Conservation (phyloP, 176 grass and related monocot genomes). For the Chloris gayana region DNA sequence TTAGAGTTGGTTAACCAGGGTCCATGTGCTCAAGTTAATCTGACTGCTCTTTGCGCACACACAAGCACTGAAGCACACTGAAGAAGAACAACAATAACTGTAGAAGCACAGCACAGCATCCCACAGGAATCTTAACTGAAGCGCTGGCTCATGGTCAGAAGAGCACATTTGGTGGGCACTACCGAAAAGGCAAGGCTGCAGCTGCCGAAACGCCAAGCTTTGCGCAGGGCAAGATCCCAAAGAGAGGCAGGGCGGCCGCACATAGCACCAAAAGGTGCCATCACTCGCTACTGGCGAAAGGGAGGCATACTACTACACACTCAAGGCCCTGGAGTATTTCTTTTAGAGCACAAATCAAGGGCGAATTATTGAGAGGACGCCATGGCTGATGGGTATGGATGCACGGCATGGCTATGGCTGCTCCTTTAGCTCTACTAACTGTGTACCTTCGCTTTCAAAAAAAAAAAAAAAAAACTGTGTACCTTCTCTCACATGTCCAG, state of each 20-base stretch:
- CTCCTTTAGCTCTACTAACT: slow-evolving; percentile 25
- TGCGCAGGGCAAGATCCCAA: slow-evolving; percentile 22
- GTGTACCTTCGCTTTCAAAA: no score
- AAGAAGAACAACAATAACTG: slow-evolving; percentile 23
- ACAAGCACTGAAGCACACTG: no score
- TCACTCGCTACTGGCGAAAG: slow-evolving; percentile 28
- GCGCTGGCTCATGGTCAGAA: slow-evolving; percentile 31
- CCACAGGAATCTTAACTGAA: slow-evolving; percentile 52
- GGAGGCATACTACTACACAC: slow-evolving; percentile 35
- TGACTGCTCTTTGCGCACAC: not conserved
- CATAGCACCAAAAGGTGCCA: slow-evolving; percentile 16
- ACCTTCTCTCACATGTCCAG: slow-evolving; percentile 29
- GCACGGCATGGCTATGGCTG: not conserved
- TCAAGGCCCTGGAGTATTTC: no score
- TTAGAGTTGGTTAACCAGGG: not conserved
- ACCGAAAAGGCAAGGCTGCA: slow-evolving; percentile 56
- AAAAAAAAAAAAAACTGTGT: no score
- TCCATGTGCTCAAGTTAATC: slow-evolving; percentile 17
- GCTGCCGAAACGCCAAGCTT: slow-evolving; percentile 47
- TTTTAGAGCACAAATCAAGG: no score
- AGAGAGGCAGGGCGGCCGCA: not conserved
- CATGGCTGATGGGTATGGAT: not conserved
- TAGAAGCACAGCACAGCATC: not conserved
- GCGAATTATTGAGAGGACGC: slow-evolving; percentile 21
- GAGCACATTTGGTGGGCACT: slow-evolving; percentile 56